phyloP scores from a whole-genome alignment of 2,329 filamentous ascomycete species.

The Biscogniauxia marginata region DNA sequence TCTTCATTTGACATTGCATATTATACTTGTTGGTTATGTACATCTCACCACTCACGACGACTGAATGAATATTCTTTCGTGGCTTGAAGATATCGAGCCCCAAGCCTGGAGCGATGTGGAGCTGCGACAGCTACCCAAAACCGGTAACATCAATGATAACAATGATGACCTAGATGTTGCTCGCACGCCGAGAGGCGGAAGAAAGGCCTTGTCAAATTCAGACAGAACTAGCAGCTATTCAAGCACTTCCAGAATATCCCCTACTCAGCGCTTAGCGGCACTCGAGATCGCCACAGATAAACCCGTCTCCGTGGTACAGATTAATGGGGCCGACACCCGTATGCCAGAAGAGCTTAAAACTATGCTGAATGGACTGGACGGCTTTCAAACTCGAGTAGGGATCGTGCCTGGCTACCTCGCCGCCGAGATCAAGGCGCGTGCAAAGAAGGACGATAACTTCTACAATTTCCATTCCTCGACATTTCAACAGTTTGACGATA shows the following conservation, averaged over 20 bases:
- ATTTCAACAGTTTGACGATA: not conserved
- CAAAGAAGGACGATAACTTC: not conserved
- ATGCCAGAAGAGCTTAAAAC: not conserved
- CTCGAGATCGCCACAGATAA: not conserved
- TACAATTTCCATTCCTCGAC: not conserved
- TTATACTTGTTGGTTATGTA: too few relatives aligned
- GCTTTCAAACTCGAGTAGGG: not conserved
- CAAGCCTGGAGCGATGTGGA: not conserved
- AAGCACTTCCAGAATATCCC: not conserved
- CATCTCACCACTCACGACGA: too few relatives aligned
- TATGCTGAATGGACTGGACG: not conserved
- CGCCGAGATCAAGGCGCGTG: not conserved
- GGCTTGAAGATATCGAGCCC: not conserved
- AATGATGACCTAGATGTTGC: not conserved
- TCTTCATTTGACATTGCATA: too few relatives aligned
- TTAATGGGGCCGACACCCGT: not conserved
- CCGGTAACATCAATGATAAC: not conserved
- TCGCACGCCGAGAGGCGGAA: not conserved
- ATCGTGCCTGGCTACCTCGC: conserved; percentile 8
- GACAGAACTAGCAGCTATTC: too few relatives aligned
- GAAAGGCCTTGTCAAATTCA: not conserved
- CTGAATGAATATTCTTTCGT: not conserved
- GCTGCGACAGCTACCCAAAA: not conserved
- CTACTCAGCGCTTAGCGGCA: not conserved
- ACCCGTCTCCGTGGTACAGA: conserved; percentile 1